Conservation (phyloP, 140 eudicot genomes). For the Flaveria floridana region DNA sequence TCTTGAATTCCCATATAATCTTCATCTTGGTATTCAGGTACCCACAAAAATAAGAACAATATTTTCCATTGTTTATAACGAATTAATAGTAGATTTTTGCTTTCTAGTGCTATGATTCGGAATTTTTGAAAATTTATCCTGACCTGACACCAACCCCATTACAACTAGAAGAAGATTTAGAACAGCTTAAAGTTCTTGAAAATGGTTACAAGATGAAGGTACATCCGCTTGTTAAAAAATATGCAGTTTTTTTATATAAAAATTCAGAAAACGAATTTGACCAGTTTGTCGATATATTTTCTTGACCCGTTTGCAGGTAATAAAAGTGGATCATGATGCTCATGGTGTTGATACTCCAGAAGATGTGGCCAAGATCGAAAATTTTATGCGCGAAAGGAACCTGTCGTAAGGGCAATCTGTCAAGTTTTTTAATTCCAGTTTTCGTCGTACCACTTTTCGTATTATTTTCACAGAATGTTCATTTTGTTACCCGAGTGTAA, state of each 20-base stretch:
- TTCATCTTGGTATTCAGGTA: constrained; percentile 97
- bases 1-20: constrained; percentile 68
- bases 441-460: neutral
- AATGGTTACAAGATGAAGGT: constrained; percentile 96
- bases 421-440: neutral
- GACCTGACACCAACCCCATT: constrained; percentile 74
- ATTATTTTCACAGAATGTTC: neutral
- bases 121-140: constrained; percentile 62
- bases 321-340: constrained; percentile 72
- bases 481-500: neutral
- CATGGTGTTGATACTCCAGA: constrained; percentile 77
- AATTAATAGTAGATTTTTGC: neutral
- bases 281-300: neutral
- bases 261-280: neutral
- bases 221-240: neutral
- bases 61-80: neutral
- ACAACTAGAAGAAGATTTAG: constrained; percentile 92
- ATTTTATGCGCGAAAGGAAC: constrained; percentile 56
- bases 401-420: constrained; percentile 22
- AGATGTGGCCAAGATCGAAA: constrained; percentile 65
- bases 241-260: neutral
- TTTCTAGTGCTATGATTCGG: constrained; percentile 64
- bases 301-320: constrained; percentile 39
- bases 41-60: neutral
- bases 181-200: constrained; percentile 90